Evolutionary conservation across 2,329 filamentous ascomycete species (phyloP), one percentile per base, ranked within the genome.

Genomic region (Paracorniculantispora psalliotae): DNA sequence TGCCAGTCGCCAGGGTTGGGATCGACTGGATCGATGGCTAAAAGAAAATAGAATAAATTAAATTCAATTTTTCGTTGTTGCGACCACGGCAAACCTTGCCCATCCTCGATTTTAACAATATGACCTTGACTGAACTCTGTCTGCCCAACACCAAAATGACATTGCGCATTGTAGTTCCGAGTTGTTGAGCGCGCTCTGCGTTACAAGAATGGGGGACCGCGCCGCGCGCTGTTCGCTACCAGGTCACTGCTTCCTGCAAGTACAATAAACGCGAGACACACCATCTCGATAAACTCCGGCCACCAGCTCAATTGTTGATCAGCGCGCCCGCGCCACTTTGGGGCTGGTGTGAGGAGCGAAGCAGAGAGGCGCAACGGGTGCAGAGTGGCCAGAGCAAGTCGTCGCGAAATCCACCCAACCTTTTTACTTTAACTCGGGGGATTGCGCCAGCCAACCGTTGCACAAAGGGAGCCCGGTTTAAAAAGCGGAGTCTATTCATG

Each of bases 401-500:
- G 43, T 17, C 10, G 3, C 21, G n/a, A n/a, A n/a, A n/a, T n/a
- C n/a, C n/a, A n/a, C n/a, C n/a, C n/a, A n/a, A n/a, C n/a, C n/a
- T n/a, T n/a, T n/a, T n/a, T n/a, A n/a, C n/a, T n/a, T n/a, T n/a
- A n/a, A n/a, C n/a, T n/a, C n/a, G n/a, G n/a, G n/a, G n/a, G n/a
- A n/a, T n/a, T n/a, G n/a, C 15, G 30, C 6, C 49, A 41, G 19
- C 25, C 50, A 53, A 53, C 37, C 35, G 50, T 44, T 50, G 39
- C 19, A n/a, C 25, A 13, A 28, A 12, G 33, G 33, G 4, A 49
- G 9, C 30, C 13, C 17, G 10, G 17, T 19, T 1, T 25, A 35
- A 46, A 55, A 46, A 55, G 52, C 41, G 52, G 52, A 35, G 39
- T 25, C 12, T 15, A 15, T 47, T 51, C 21, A 46, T 55, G 37